Conservation (phyloP, 257 asterid genomes). For the Ilex aquifolium region DNA sequence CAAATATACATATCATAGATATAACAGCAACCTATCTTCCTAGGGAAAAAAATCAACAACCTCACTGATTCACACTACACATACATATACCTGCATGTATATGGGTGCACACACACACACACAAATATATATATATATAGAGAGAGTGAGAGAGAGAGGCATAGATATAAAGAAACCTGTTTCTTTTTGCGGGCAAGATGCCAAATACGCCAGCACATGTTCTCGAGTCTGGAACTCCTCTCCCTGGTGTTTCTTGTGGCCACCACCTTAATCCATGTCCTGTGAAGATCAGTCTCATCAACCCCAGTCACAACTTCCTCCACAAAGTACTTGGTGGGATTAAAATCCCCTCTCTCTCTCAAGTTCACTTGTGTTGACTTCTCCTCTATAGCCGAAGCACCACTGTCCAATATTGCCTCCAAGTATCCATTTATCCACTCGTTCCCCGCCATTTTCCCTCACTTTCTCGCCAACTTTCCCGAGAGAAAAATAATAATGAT, state of each 20-base stretch:
- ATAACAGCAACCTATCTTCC: not conserved
- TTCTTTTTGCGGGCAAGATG: constrained; percentile 78
- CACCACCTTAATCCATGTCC: constrained; percentile 86
- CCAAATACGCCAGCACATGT: constrained; percentile 96
- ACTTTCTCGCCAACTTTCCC: no score
- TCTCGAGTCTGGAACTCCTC: constrained; percentile 68
- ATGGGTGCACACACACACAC: not conserved
- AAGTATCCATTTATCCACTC: constrained; percentile 93
- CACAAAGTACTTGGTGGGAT: constrained; percentile 75
- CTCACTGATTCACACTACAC: not conserved
- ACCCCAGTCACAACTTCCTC: constrained; percentile 79
- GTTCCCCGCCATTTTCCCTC: constrained; percentile 59
- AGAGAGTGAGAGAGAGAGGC: not conserved
- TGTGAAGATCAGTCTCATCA: constrained; percentile 71
- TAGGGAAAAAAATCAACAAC: no score
- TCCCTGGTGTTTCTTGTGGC: constrained; percentile 70
- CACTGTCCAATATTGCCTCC: constrained; percentile 81
- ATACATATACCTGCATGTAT: not conserved
- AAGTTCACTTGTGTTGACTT: constrained; percentile 23
- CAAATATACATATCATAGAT: not conserved
- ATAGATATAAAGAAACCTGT: constrained; percentile 34
- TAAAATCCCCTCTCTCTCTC: constrained; percentile 40
- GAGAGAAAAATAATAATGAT: not conserved
- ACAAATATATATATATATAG: not conserved
- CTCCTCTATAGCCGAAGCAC: constrained; percentile 54